Evolutionary conservation across 2,329 filamentous ascomycete genomes (phyloP).

Genomic region (Rhexocercosporidium sp.): DNA sequence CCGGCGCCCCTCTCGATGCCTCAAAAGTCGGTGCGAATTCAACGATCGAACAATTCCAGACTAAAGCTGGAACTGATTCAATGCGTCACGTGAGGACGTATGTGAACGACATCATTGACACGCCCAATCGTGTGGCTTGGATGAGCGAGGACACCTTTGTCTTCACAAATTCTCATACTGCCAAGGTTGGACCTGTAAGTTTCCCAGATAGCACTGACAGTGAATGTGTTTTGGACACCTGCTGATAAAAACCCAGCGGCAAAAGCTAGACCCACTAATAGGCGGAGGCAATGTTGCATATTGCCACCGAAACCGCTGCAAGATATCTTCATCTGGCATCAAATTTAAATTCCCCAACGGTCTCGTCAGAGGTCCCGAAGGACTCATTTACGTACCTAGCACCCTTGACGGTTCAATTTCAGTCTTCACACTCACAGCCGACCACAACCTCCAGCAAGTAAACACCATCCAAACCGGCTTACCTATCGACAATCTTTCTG

Average conservation of each 20-base stretch:
- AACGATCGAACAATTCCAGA: constrained; percentile 45
- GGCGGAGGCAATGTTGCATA: constrained; percentile 42
- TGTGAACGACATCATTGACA: constrained; percentile 39
- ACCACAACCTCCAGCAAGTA: constrained; percentile 30
- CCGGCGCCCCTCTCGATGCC: constrained; percentile 42
- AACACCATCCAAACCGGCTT: constrained; percentile 39
- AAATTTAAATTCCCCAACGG: constrained; percentile 43
- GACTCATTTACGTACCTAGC: constrained; percentile 44
- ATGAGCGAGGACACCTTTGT: constrained; percentile 43
- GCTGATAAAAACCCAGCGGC: constrained; percentile 27
- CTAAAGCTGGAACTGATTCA: constrained; percentile 31
- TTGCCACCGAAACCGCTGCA: constrained; percentile 37
- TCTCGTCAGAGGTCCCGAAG: constrained; percentile 40
- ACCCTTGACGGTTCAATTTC: constrained; percentile 36
- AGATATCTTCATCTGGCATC: constrained; percentile 36
- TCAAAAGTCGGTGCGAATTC: constrained; percentile 43
- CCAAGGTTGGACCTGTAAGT: constrained; percentile 39
- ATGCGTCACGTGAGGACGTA: constrained; percentile 44
- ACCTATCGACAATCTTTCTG: constrained; percentile 45
- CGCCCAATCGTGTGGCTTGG: constrained; percentile 45
- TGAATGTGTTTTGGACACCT: background rate
- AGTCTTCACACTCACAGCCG: constrained; percentile 33
- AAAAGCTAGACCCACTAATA: constrained; percentile 36
- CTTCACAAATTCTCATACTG: constrained; percentile 46
- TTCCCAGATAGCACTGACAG: background rate